Evolutionary conservation across 2,329 filamentous ascomycete species (phyloP).

Genomic region (Pezicula radicicola): DNA sequence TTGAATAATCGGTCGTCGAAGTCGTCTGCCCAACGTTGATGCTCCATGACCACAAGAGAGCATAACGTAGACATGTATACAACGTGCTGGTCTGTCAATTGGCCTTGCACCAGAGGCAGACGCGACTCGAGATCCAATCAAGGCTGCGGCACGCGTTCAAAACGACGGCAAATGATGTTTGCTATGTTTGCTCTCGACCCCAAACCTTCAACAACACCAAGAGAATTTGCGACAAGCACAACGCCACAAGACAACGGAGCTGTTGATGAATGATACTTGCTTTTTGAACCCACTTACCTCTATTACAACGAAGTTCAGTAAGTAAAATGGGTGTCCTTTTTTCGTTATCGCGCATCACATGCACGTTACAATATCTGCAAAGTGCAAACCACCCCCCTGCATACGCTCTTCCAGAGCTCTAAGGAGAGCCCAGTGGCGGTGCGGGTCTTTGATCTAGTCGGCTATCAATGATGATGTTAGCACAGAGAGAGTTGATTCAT

Average conservation of each 20-base stretch:
- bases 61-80: conserved; percentile 25
- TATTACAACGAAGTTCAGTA: too few species aligned
- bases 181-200: neutral
- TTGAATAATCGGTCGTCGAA: conserved; percentile 18
- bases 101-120: conserved; percentile 13
- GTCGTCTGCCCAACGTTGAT: conserved; percentile 24
- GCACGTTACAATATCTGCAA: too few species aligned
- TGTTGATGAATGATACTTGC: conserved; percentile 1
- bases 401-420: too few species aligned
- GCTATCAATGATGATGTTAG: too few species aligned
- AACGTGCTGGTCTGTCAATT: conserved; percentile 1
- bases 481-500: too few species aligned
- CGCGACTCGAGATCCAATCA: conserved; percentile 18
- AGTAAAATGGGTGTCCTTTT: too few species aligned
- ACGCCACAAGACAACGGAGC: neutral
- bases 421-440: too few species aligned
- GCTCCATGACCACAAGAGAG: conserved; percentile 31
- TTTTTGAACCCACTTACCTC: too few species aligned
- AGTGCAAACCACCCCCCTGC: too few species aligned
- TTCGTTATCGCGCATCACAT: too few species aligned
- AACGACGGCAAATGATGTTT: neutral
- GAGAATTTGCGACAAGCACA: too few species aligned
- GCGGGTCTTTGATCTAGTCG: too few species aligned
- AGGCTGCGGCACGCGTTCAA: neutral
- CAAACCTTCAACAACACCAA: neutral